Conservation (phyloP, 306 rosid genomes). For the Cicer chorassanicum region DNA sequence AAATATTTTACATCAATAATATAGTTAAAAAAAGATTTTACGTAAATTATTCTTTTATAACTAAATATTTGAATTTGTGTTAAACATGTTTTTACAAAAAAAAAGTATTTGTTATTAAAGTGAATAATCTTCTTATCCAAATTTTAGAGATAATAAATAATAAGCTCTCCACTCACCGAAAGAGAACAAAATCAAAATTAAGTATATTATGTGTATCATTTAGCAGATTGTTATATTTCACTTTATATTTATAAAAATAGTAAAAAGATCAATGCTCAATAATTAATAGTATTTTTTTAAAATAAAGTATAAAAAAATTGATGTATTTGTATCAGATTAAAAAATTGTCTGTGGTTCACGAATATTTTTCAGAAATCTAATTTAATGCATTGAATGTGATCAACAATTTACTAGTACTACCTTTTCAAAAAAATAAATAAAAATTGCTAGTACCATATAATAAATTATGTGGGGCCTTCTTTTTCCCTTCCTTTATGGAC, state of each 20-base stretch:
- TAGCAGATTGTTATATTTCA: too few relatives aligned
- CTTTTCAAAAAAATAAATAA: background rate
- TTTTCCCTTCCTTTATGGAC: background rate
- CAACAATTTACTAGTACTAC: conserved; percentile 19
- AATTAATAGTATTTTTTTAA: too few relatives aligned
- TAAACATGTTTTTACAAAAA: too few relatives aligned
- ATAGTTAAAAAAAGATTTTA: too few relatives aligned
- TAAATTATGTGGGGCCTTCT: conserved; percentile 5
- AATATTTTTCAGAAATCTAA: background rate
- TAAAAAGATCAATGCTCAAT: too few relatives aligned
- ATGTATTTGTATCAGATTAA: background rate
- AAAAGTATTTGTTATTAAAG: background rate
- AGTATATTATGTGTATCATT: too few relatives aligned
- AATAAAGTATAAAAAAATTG: too few relatives aligned
- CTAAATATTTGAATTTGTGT: too few relatives aligned
- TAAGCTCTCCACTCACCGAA: background rate
- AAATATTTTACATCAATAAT: too few relatives aligned
- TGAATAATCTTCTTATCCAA: background rate
- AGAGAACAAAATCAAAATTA: background rate
- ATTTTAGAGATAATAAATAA: background rate
- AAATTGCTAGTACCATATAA: too few relatives aligned
- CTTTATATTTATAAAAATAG: too few relatives aligned
- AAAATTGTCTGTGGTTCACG: background rate
- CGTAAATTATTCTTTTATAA: too few relatives aligned
- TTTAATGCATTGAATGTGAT: conserved; percentile 13